phyloP scores from a whole-genome alignment of 2,329 filamentous ascomycete species.

The Scedosporium minutisporum region DNA sequence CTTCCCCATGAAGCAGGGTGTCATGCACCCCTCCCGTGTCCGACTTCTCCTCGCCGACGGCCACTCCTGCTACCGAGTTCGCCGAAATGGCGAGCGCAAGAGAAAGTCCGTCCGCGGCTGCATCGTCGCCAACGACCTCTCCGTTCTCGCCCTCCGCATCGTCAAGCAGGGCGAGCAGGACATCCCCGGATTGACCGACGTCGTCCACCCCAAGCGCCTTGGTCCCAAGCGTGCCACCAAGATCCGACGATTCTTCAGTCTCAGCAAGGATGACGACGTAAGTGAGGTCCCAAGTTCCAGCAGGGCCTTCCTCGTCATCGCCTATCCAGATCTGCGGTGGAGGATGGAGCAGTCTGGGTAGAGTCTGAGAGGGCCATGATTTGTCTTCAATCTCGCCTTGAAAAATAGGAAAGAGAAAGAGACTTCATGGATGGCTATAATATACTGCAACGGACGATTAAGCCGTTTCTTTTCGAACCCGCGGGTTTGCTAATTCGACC shows the following conservation, averaged over 20 bases:
- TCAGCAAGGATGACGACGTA: constrained; percentile 99
- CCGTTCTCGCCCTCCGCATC: constrained; percentile 86
- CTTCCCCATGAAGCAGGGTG: constrained; percentile 99
- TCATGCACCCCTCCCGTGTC: constrained; percentile 98
- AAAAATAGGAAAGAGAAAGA: not conserved
- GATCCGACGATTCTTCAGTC: constrained; percentile 99
- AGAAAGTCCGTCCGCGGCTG: constrained; percentile 98
- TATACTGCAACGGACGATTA: too few relatives aligned
- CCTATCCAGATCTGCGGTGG: constrained; percentile 52
- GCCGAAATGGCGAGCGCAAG: constrained; percentile 97
- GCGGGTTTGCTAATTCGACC: constrained; percentile 22
- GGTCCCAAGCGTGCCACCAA: constrained; percentile 99
- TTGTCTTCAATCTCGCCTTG: not conserved
- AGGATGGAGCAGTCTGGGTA: constrained; percentile 38
- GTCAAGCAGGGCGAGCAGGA: constrained; percentile 97
- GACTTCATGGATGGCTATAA: constrained; percentile 5
- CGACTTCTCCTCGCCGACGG: constrained; percentile 89
- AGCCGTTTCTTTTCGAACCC: not conserved
- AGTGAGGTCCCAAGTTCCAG: constrained; percentile 45
- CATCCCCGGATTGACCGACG: constrained; percentile 93
- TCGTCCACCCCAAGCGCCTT: constrained; percentile 97
- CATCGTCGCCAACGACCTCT: constrained; percentile 93
- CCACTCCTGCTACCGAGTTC: constrained; percentile 98
- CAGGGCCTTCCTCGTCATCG: constrained; percentile 51
- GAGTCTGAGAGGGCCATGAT: constrained; percentile 46